Conservation (phyloP, 2,329 filamentous ascomycete species). For the Penicillium italicum region DNA sequence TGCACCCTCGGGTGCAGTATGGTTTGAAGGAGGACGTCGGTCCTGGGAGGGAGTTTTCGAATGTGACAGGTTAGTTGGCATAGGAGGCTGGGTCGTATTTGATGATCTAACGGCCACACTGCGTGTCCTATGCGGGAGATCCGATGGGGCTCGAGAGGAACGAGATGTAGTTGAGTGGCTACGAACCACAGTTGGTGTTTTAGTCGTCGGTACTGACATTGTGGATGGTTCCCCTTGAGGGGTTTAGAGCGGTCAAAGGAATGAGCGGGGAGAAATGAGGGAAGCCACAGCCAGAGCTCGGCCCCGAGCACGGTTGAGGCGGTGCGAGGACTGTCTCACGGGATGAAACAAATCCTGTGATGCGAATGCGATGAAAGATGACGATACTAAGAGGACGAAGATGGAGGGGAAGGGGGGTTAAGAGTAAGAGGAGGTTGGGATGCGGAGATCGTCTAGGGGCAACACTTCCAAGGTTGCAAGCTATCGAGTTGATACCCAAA, state of each 20-base stretch:
- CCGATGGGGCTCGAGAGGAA: conserved; percentile 41
- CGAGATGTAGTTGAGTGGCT: conserved; percentile 50
- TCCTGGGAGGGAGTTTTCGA: conserved; percentile 44
- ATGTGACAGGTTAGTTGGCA: conserved; percentile 31
- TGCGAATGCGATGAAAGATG: conserved; percentile 3
- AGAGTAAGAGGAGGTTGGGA: conserved; percentile 13
- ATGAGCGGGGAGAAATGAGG: conserved; percentile 10
- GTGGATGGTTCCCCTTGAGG: conserved; percentile 15
- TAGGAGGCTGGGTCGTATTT: conserved; percentile 36
- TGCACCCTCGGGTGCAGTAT: conserved; percentile 50
- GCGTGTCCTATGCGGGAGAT: conserved; percentile 46
- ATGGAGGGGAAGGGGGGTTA: background rate
- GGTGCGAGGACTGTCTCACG: conserved; percentile 6
- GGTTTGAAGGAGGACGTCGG: conserved; percentile 47
- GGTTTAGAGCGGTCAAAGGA: conserved; percentile 16
- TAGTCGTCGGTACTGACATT: conserved; percentile 47
- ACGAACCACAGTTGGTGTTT: conserved; percentile 47
- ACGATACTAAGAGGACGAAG: background rate
- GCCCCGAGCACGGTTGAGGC: conserved; percentile 4
- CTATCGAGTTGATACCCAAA: conserved; percentile 12
- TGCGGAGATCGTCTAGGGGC: conserved; percentile 5
- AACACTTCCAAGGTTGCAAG: background rate
- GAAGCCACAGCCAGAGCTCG: conserved; percentile 11
- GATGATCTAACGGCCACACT: conserved; percentile 45
- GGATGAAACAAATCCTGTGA: conserved; percentile 1